phyloP scores from a whole-genome alignment of 1,284 basidiomycete species.

The Cutaneotrichosporon sp. region DNA sequence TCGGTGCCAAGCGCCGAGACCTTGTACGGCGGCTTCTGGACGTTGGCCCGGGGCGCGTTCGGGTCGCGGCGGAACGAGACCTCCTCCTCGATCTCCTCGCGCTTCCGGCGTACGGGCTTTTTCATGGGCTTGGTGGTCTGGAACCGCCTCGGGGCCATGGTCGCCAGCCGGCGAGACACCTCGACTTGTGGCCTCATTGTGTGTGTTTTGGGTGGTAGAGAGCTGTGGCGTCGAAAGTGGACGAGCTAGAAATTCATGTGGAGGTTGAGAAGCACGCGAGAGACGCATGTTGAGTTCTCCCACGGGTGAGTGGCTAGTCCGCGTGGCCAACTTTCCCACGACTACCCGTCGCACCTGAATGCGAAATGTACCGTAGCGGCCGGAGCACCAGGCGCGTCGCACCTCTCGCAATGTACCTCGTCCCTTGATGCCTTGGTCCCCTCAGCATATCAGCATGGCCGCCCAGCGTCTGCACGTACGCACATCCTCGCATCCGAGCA shows the following conservation, averaged over 20 bases:
- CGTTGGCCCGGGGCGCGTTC: background rate
- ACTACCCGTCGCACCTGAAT: no score
- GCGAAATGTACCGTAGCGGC: no score
- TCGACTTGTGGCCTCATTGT: slow-evolving; percentile 1
- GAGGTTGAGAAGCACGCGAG: background rate
- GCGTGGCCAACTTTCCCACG: no score
- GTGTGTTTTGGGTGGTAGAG: background rate
- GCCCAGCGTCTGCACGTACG: no score
- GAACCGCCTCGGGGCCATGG: background rate
- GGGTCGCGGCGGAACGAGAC: background rate
- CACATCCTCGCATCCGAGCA: no score
- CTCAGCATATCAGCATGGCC: no score
- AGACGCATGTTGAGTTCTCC: no score
- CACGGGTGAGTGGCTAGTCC: no score
- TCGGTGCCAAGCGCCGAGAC: background rate
- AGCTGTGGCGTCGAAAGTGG: background rate
- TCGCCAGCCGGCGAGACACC: background rate
- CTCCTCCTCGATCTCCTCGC: background rate
- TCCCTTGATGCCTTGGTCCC: no score
- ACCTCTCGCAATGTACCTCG: no score
- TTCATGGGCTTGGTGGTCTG: background rate
- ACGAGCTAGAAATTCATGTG: background rate
- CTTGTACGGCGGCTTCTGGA: background rate
- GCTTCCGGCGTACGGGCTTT: slow-evolving; percentile 1
- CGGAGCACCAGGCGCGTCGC: no score